phyloP scores from a whole-genome alignment of 73 alveolate genomes.

The Blepharisma stoltei region DNA sequence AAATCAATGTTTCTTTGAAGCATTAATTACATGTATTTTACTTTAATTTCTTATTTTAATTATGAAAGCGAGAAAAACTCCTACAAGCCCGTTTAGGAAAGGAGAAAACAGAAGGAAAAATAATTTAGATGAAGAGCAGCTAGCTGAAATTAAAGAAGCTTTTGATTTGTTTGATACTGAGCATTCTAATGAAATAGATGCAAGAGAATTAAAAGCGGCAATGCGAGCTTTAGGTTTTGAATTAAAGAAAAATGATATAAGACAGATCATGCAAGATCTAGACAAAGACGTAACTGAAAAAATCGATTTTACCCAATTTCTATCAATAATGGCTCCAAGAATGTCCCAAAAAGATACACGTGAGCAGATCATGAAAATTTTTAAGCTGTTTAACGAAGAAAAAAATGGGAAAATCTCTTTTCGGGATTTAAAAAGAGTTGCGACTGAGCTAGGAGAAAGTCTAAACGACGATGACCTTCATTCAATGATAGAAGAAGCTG shows the following conservation, averaged over 20 bases:
- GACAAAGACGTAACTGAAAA: conserved; percentile 67
- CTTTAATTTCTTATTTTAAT: too few species aligned
- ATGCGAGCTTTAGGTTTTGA: conserved; percentile 85
- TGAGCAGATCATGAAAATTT: conserved; percentile 70
- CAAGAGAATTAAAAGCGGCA: conserved; percentile 88
- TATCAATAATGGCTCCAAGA: conserved; percentile 76
- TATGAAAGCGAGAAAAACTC: too few species aligned
- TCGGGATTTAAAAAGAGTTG: conserved; percentile 75
- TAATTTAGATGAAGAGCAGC: conserved; percentile 56
- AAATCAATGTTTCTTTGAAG: too few species aligned
- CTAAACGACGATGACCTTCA: conserved; percentile 84
- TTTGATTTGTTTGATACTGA: conserved; percentile 77
- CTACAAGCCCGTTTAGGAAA: neutral
- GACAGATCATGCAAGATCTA: conserved; percentile 63
- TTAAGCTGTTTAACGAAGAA: conserved; percentile 47
- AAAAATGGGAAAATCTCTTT: conserved; percentile 57
- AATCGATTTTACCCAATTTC: conserved; percentile 74
- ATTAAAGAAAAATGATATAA: conserved; percentile 76
- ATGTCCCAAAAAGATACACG: conserved; percentile 78
- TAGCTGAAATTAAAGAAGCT: conserved; percentile 80
- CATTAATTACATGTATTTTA: too few species aligned
- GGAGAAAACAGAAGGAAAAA: neutral
- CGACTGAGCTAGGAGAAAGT: conserved; percentile 79
- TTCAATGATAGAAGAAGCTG: conserved; percentile 90
- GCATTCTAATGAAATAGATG: conserved; percentile 82